phyloP scores from a whole-genome alignment of 768 basidiomycete genomes.

The Mycena latifolia region DNA sequence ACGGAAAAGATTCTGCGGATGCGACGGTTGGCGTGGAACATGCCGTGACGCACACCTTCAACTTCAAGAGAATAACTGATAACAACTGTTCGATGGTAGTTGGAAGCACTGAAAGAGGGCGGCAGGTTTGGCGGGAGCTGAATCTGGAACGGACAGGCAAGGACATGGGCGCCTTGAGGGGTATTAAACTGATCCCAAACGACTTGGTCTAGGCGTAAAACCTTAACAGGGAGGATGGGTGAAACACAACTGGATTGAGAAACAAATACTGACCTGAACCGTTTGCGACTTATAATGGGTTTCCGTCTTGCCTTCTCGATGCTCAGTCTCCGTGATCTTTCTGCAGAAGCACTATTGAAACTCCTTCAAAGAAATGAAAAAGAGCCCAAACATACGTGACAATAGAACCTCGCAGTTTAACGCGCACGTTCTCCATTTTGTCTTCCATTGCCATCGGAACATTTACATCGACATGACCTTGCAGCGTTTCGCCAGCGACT shows the following conservation, averaged over 20 bases:
- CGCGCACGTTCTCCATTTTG: slow-evolving; percentile 32
- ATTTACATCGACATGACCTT: slow-evolving; percentile 33
- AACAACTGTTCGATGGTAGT: slow-evolving; percentile 8
- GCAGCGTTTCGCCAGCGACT: slow-evolving; percentile 34
- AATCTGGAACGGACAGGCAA: slow-evolving; percentile 31
- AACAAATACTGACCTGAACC: slow-evolving; percentile 1
- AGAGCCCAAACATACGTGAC: slow-evolving; percentile 24
- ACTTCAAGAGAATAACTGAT: slow-evolving; percentile 33
- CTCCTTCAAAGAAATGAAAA: not conserved
- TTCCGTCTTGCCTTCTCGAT: not conserved
- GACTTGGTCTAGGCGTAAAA: slow-evolving; percentile 23
- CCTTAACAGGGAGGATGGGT: slow-evolving; percentile 2
- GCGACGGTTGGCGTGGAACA: slow-evolving; percentile 27
- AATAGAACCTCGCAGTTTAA: slow-evolving; percentile 34
- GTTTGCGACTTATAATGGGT: slow-evolving; percentile 27
- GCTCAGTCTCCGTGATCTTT: not conserved
- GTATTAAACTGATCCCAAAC: slow-evolving; percentile 33
- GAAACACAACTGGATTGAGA: too few species aligned
- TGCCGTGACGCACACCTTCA: slow-evolving; percentile 22
- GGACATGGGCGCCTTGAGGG: slow-evolving; percentile 8
- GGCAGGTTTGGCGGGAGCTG: slow-evolving; percentile 25
- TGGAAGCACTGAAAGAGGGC: slow-evolving; percentile 29
- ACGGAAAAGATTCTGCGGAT: slow-evolving; percentile 28
- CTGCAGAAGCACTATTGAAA: not conserved
- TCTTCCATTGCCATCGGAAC: slow-evolving; percentile 18